Evolutionary conservation across 176 grass and related monocot genomes (phyloP).

Genomic region (Aegilops speltoides): DNA sequence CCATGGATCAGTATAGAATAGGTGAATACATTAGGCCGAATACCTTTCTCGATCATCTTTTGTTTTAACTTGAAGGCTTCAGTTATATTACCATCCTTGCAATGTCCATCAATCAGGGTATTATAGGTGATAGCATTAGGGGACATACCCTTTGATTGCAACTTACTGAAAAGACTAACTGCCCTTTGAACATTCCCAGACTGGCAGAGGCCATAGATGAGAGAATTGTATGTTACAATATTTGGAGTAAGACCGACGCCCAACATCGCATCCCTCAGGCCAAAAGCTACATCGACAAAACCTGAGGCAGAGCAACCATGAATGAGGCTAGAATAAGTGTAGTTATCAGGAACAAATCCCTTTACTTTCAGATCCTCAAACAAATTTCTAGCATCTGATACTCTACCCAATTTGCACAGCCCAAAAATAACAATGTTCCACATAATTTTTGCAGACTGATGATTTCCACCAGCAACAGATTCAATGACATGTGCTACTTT

Average conservation of each 20-base stretch:
- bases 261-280: constrained; percentile 72
- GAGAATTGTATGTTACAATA: constrained; percentile 86
- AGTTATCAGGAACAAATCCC: constrained; percentile 75
- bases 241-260: constrained; percentile 52
- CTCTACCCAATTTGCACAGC: constrained; percentile 76
- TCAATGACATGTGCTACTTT: constrained; percentile 41
- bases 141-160: constrained; percentile 56
- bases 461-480: constrained; percentile 40
- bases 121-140: constrained; percentile 84
- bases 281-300: constrained; percentile 68
- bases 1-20: constrained; percentile 95
- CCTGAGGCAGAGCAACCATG: constrained; percentile 76
- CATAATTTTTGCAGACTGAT: constrained; percentile 63
- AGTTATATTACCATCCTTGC: constrained; percentile 66
- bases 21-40: constrained; percentile 73
- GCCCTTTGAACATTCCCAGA: constrained; percentile 68
- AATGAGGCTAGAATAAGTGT: constrained; percentile 84
- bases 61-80: constrained; percentile 93
- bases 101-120: constrained; percentile 82
- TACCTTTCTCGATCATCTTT: constrained; percentile 74
- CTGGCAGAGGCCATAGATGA: constrained; percentile 94
- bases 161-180: constrained; percentile 74
- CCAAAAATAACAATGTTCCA: constrained; percentile 91
- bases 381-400: constrained; percentile 67
- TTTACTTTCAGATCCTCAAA: constrained; percentile 49